Conservation (phyloP, 2,329 filamentous ascomycete species). For the Aspergillus arachidicola region DNA sequence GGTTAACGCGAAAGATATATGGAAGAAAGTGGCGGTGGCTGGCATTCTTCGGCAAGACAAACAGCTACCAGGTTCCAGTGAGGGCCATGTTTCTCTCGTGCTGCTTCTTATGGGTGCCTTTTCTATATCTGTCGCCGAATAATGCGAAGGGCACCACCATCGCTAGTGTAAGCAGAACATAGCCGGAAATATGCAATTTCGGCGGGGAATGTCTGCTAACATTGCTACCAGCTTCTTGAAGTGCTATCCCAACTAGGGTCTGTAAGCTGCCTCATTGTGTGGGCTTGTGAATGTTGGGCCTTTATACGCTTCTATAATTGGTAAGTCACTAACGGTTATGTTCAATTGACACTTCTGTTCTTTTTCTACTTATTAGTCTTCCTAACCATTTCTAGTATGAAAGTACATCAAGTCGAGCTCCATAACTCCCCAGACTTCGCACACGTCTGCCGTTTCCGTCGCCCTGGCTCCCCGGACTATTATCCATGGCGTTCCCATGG, state of each 20-base stretch:
- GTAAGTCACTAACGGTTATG: slow-evolving; percentile 6
- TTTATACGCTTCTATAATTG: slow-evolving; percentile 45
- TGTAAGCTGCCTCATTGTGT: slow-evolving; percentile 39
- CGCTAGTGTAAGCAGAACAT: slow-evolving; percentile 8
- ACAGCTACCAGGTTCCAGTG: slow-evolving; percentile 36
- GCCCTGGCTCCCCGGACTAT: slow-evolving; percentile 21
- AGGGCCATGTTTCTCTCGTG: slow-evolving; percentile 44
- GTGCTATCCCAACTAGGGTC: slow-evolving; percentile 43
- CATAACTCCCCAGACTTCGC: slow-evolving; percentile 12
- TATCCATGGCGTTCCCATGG: slow-evolving; percentile 45
- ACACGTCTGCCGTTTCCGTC: slow-evolving; percentile 15
- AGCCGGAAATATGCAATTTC: not conserved
- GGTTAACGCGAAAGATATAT: slow-evolving; percentile 27
- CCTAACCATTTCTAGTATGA: not conserved
- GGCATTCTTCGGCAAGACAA: slow-evolving; percentile 30
- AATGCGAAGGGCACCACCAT: slow-evolving; percentile 17
- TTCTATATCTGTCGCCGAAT: slow-evolving; percentile 36
- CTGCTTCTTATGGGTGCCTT: slow-evolving; percentile 48
- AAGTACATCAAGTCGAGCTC: slow-evolving; percentile 10
- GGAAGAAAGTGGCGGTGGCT: slow-evolving; percentile 20
- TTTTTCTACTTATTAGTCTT: not conserved
- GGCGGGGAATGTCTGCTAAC: not conserved
- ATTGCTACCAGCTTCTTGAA: slow-evolving; percentile 39
- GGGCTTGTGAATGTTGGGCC: slow-evolving; percentile 46
- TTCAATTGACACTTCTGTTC: too few species aligned